Evolutionary conservation across 2,329 filamentous ascomycete genomes (phyloP).

Genomic region (Geoglossum cookeanum): DNA sequence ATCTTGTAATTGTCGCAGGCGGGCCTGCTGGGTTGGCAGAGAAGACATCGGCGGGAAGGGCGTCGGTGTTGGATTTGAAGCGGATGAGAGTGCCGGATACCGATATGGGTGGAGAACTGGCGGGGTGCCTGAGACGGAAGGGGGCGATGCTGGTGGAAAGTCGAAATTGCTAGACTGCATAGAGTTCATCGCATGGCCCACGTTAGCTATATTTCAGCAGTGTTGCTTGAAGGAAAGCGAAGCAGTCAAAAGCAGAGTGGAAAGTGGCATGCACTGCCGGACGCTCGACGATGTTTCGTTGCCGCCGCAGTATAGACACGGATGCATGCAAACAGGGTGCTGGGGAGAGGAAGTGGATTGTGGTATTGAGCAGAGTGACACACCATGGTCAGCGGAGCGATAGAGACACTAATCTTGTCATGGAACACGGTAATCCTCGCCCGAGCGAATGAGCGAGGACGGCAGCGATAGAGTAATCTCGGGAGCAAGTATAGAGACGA

Average conservation of each 20-base stretch:
- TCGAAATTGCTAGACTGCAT: constrained; percentile 2
- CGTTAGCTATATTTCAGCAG: neutral
- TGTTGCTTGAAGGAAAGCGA: neutral
- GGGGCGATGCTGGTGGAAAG: neutral
- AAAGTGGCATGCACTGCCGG: neutral
- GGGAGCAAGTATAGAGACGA: neutral
- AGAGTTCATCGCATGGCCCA: neutral
- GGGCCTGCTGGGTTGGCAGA: neutral
- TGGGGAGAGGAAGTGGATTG: neutral
- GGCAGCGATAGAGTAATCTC: neutral
- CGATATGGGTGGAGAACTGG: neutral
- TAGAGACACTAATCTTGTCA: neutral
- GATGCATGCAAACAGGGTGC: neutral
- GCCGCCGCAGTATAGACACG: neutral
- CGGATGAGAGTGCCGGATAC: neutral
- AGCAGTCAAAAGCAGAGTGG: neutral
- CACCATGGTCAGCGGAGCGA: constrained; percentile 1
- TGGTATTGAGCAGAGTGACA: neutral
- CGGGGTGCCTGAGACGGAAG: neutral
- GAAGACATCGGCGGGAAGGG: neutral
- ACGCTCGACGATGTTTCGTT: neutral
- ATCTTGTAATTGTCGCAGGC: constrained; percentile 2
- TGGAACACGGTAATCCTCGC: neutral
- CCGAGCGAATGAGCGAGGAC: neutral
- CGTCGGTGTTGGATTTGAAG: neutral